Conservation (phyloP, 352 stramenopile genomes). For the Peronosclerospora sorghi region DNA sequence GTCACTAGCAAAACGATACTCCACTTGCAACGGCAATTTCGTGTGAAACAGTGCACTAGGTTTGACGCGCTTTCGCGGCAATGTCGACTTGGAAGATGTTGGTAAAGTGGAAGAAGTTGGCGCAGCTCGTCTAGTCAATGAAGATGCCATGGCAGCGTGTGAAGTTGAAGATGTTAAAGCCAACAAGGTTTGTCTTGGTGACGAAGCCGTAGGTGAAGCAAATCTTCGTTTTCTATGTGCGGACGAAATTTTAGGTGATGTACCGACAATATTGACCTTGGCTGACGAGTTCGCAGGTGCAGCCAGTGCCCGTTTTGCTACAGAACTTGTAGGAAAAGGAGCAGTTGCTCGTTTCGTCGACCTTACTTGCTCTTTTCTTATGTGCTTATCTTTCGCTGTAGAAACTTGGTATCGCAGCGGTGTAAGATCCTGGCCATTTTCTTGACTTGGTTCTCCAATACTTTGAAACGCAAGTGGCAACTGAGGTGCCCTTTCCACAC, state of each 20-base stretch:
- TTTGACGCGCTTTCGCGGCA: constrained; percentile 20
- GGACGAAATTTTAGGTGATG: constrained; percentile 6
- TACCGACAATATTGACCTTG: constrained; percentile 3
- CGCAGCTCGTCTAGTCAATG: constrained; percentile 1
- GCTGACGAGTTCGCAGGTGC: constrained; percentile 4
- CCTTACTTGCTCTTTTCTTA: background rate
- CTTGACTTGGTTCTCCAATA: constrained; percentile 5
- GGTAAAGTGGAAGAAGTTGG: constrained; percentile 7
- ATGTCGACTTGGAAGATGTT: constrained; percentile 8
- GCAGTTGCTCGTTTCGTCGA: constrained; percentile 1
- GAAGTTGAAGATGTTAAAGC: too few species aligned
- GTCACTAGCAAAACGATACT: constrained; percentile 47
- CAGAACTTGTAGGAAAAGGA: constrained; percentile 5
- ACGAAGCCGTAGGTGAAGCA: constrained; percentile 10
- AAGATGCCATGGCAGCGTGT: background rate
- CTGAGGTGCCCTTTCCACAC: background rate
- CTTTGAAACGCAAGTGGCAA: background rate
- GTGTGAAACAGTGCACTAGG: constrained; percentile 31
- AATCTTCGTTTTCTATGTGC: constrained; percentile 1
- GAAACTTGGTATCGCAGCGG: background rate
- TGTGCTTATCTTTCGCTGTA: background rate
- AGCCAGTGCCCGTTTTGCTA: constrained; percentile 2
- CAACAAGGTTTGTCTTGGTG: constrained; percentile 6
- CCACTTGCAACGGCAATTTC: constrained; percentile 48
- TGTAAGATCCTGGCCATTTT: background rate